phyloP scores from a whole-genome alignment of 352 stramenopile species.

The Pythium oligandrum region DNA sequence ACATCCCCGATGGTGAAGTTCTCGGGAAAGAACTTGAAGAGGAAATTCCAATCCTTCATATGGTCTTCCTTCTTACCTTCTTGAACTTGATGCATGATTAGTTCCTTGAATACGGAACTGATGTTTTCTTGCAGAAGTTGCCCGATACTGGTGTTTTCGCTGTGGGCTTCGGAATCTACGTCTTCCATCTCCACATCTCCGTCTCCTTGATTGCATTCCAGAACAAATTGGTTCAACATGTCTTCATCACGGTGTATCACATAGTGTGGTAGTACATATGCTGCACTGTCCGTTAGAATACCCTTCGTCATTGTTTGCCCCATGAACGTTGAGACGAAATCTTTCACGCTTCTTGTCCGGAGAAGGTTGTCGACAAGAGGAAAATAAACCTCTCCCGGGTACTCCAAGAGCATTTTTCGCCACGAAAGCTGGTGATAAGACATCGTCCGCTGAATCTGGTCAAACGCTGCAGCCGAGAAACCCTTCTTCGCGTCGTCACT shows the following conservation, averaged over 20 bases:
- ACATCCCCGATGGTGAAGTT: conserved; percentile 31
- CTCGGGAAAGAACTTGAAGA: conserved; percentile 29
- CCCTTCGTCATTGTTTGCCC: conserved; percentile 18
- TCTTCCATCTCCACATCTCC: conserved; percentile 21
- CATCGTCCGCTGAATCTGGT: conserved; percentile 26
- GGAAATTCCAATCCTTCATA: conserved; percentile 33
- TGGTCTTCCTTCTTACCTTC: conserved; percentile 23
- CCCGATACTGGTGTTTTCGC: conserved; percentile 13
- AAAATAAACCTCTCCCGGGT: conserved; percentile 29
- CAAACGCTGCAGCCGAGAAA: conserved; percentile 17
- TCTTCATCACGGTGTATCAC: conserved; percentile 21
- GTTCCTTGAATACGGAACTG: conserved; percentile 26
- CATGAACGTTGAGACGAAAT: conserved; percentile 29
- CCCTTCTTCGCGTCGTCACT: conserved; percentile 1
- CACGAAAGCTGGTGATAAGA: conserved; percentile 20
- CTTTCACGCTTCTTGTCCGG: conserved; percentile 6
- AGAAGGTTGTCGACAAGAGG: conserved; percentile 28
- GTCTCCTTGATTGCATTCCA: conserved; percentile 12
- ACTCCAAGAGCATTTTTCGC: conserved; percentile 21
- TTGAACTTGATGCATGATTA: conserved; percentile 34
- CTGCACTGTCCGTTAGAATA: conserved; percentile 24
- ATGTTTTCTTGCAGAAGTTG: conserved; percentile 25
- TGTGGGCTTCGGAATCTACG: conserved; percentile 8
- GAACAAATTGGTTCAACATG: conserved; percentile 22
- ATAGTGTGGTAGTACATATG: conserved; percentile 28